Conservation (phyloP, 1,284 basidiomycete genomes). For the Ceratobasidium theobromae region DNA sequence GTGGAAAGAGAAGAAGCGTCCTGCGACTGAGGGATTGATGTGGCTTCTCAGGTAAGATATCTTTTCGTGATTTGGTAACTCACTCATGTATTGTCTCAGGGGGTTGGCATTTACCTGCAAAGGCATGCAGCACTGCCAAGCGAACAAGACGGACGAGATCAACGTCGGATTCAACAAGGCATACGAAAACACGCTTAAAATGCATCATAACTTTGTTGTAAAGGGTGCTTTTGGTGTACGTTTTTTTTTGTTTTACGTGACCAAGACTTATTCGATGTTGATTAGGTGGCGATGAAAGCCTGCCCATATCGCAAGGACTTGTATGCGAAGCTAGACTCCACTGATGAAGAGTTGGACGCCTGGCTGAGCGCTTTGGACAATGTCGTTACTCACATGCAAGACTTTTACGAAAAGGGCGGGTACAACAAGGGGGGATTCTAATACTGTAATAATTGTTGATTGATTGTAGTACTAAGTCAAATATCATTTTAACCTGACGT, state of each 20-base stretch:
- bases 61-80: not conserved
- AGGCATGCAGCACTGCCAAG: constrained; percentile 74
- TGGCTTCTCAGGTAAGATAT: constrained; percentile 78
- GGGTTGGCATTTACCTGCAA: constrained; percentile 91
- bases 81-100: constrained; percentile 41
- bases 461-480: too few relatives aligned
- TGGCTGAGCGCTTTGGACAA: constrained; percentile 78
- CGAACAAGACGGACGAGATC: constrained; percentile 71
- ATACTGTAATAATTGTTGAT: too few relatives aligned
- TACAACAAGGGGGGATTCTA: constrained; percentile 71
- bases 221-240: constrained; percentile 81
- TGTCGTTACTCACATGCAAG: constrained; percentile 70
- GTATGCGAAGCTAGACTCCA: constrained; percentile 82
- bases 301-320: constrained; percentile 92
- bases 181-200: constrained; percentile 82
- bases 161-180: constrained; percentile 74
- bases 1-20: constrained; percentile 53
- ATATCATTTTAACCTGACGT: too few relatives aligned
- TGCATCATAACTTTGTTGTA: constrained; percentile 86
- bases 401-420: constrained; percentile 69
- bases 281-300: constrained; percentile 91
- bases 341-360: constrained; percentile 66
- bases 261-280: constrained; percentile 6
- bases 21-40: constrained; percentile 87
- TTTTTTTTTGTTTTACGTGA: constrained; percentile 37